phyloP scores from a whole-genome alignment of 192 early-diverging fungal species.

The Geranomyces variabilis region DNA sequence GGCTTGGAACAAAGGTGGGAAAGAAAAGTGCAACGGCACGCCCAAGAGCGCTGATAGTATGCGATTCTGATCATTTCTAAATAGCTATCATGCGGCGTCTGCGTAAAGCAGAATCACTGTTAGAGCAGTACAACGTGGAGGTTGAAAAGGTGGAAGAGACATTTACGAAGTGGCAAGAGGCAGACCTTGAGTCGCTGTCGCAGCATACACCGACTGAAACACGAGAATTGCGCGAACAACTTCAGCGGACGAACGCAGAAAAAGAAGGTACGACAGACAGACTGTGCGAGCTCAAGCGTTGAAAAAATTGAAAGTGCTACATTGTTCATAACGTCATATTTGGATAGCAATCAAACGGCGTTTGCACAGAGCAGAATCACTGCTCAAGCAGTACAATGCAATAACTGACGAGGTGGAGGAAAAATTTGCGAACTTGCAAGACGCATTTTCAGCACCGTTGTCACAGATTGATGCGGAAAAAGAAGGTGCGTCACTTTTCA shows the following conservation, averaged over 20 bases:
- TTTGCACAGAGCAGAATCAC: slow-evolving; percentile 14
- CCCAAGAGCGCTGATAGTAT: no score
- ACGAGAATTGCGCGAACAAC: not conserved
- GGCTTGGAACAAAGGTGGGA: slow-evolving; percentile 12
- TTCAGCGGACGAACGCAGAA: slow-evolving; percentile 17
- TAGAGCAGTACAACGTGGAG: slow-evolving; percentile 21
- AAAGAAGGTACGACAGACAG: slow-evolving; percentile 22
- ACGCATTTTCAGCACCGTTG: not conserved
- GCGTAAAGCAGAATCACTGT: slow-evolving; percentile 15
- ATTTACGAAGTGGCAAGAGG: slow-evolving; percentile 8
- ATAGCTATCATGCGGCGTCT: slow-evolving; percentile 9
- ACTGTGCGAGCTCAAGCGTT: no score
- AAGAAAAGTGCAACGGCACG: no score
- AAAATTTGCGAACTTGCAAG: no score
- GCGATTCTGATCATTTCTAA: no score
- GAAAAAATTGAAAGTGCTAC: not conserved
- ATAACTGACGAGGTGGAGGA: slow-evolving; percentile 9
- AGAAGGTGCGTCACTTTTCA: no score
- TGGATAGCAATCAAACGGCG: slow-evolving; percentile 7
- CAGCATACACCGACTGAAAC: no score
- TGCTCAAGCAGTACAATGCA: slow-evolving; percentile 22
- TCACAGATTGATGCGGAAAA: not conserved
- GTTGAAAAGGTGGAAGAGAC: slow-evolving; percentile 8
- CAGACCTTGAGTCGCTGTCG: not conserved
- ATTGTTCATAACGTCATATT: not conserved